Evolutionary conservation across 2,329 filamentous ascomycete genomes (phyloP).

Genomic region (Diaporthe australafricana): DNA sequence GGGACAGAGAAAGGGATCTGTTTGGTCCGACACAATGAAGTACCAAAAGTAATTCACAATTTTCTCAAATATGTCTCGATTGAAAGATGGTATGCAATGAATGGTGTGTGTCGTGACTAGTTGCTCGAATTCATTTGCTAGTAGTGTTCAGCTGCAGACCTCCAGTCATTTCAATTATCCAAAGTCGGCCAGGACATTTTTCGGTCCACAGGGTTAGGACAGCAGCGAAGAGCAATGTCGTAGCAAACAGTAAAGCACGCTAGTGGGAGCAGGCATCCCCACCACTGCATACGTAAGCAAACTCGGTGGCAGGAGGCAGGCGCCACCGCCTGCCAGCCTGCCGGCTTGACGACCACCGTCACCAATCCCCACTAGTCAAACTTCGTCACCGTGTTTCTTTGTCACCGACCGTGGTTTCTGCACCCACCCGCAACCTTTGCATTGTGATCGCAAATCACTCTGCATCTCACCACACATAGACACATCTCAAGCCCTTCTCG

Average conservation of each 20-base stretch:
- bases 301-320: not conserved
- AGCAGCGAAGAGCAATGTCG: too few relatives aligned
- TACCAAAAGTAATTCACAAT: too few relatives aligned
- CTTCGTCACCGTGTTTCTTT: not conserved
- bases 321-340: not conserved
- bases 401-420: not conserved
- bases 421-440: constrained; percentile 3
- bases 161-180: too few relatives aligned
- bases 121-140: not conserved
- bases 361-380: constrained; percentile 9
- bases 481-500: not conserved
- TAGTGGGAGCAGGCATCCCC: not conserved
- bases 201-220: too few relatives aligned
- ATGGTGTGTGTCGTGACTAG: too few relatives aligned
- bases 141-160: too few relatives aligned
- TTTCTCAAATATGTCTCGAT: too few relatives aligned
- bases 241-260: too few relatives aligned
- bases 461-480: not conserved
- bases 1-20: too few relatives aligned
- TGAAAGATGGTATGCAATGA: too few relatives aligned
- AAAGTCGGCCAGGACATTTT: too few relatives aligned
- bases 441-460: constrained; percentile 24
- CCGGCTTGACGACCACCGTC: not conserved
- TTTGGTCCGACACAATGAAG: too few relatives aligned
- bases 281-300: not conserved